phyloP scores from a whole-genome alignment of 2,329 filamentous ascomycete genomes.

The Periconia macrospinosa region DNA sequence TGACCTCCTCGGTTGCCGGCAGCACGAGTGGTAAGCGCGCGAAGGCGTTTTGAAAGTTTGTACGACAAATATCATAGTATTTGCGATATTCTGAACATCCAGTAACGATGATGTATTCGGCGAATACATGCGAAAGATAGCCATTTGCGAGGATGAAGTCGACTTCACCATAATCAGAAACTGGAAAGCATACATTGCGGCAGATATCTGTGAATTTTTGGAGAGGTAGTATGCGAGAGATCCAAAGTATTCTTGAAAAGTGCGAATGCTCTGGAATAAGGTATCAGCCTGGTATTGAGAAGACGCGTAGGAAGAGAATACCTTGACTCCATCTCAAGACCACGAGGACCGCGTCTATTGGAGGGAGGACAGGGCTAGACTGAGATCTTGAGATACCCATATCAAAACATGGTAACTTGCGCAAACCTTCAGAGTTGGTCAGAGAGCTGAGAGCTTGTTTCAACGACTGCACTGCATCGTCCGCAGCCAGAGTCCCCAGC shows the following conservation, averaged over 20 bases:
- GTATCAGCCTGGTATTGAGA: background rate
- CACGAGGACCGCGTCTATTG: constrained; percentile 25
- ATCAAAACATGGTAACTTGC: background rate
- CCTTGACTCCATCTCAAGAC: constrained; percentile 40
- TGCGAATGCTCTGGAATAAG: constrained; percentile 24
- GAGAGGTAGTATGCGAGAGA: constrained; percentile 39
- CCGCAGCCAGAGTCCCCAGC: background rate
- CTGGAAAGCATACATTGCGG: constrained; percentile 41
- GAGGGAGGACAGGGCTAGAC: constrained; percentile 21
- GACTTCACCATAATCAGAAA: constrained; percentile 33
- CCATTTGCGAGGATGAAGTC: constrained; percentile 43
- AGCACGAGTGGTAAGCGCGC: constrained; percentile 20
- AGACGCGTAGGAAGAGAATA: constrained; percentile 9
- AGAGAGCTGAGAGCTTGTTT: too few relatives aligned
- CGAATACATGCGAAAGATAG: constrained; percentile 40
- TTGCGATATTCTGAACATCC: constrained; percentile 21
- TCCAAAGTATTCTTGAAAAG: constrained; percentile 30
- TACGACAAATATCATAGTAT: constrained; percentile 27
- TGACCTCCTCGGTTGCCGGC: too few relatives aligned
- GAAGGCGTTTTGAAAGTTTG: constrained; percentile 26
- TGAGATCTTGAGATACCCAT: constrained; percentile 1
- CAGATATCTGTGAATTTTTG: constrained; percentile 38
- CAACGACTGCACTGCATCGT: background rate
- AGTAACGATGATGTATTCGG: constrained; percentile 31
- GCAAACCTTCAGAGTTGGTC: too few relatives aligned